These are phyloP conservation scores for Theileria equi DNA, from an alignment of 169 alveolate genomes.

Conservation along the genomic window DNA sequence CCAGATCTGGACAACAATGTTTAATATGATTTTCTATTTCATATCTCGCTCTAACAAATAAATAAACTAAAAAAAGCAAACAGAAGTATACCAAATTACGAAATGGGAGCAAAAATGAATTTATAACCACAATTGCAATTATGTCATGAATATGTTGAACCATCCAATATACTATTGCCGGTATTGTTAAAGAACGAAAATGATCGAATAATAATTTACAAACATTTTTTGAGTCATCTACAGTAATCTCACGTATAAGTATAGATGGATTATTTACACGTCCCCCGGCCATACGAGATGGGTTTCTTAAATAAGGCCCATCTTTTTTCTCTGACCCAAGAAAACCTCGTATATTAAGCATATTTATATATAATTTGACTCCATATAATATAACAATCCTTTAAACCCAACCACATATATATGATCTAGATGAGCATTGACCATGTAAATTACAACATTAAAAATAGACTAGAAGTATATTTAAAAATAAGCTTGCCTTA, in stretches of 20 bases:
- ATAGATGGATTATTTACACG: constrained; percentile 42
- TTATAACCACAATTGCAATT: constrained; percentile 66
- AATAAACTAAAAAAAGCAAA: constrained; percentile 72
- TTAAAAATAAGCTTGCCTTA: neutral
- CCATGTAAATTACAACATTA: too few relatives aligned
- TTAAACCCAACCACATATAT: neutral
- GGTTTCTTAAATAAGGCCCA: neutral
- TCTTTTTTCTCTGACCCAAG: constrained; percentile 8
- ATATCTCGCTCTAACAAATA: constrained; percentile 78
- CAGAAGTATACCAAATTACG: constrained; percentile 69
- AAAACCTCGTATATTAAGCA: constrained; percentile 4
- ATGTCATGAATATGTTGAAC: constrained; percentile 76
- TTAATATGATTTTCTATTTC: constrained; percentile 83
- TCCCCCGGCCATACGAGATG: constrained; percentile 13
- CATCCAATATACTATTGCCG: constrained; percentile 76
- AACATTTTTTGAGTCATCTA: constrained; percentile 62
- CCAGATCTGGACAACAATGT: constrained; percentile 83
- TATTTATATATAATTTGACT: neutral
- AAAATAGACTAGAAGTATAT: neutral
- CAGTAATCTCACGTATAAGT: constrained; percentile 34
- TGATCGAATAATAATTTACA: constrained; percentile 70
- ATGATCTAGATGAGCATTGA: neutral
- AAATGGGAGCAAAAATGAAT: constrained; percentile 66
- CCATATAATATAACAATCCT: neutral
- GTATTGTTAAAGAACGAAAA: constrained; percentile 71